Conservation (phyloP, 2,329 filamentous ascomycete species). For the Colletotrichum falcatum region DNA sequence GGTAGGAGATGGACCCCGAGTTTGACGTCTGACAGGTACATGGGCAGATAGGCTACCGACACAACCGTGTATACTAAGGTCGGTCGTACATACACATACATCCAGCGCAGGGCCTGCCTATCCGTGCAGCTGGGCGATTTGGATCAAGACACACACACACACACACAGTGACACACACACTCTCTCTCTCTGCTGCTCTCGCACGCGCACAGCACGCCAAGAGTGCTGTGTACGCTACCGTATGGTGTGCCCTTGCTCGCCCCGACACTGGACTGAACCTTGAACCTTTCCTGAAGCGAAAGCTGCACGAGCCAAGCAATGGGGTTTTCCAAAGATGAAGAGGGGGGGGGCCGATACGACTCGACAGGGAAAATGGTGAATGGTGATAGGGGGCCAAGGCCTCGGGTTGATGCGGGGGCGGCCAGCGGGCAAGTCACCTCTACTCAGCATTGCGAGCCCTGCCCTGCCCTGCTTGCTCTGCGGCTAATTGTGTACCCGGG, state of each 20-base stretch:
- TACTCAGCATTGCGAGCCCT: background rate
- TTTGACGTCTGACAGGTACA: conserved; percentile 8
- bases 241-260: background rate
- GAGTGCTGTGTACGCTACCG: background rate
- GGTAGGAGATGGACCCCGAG: background rate
- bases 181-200: background rate
- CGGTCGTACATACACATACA: background rate
- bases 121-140: background rate
- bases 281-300: conserved; percentile 17
- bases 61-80: background rate
- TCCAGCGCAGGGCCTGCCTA: too few species aligned
- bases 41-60: background rate
- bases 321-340: background rate
- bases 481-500: too few species aligned
- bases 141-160: too few species aligned
- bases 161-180: too few species aligned
- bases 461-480: conserved; percentile 6
- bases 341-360: conserved; percentile 30
- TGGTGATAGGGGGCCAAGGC: conserved; percentile 4
- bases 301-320: conserved; percentile 31
- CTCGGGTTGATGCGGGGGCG: conserved; percentile 15
- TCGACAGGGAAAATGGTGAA: conserved; percentile 31
- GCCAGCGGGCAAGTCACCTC: conserved; percentile 4
- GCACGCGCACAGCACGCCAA: background rate
- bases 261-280: conserved; percentile 13